Conservation (phyloP, 345 rosid genomes). For the Syzygium grande region DNA sequence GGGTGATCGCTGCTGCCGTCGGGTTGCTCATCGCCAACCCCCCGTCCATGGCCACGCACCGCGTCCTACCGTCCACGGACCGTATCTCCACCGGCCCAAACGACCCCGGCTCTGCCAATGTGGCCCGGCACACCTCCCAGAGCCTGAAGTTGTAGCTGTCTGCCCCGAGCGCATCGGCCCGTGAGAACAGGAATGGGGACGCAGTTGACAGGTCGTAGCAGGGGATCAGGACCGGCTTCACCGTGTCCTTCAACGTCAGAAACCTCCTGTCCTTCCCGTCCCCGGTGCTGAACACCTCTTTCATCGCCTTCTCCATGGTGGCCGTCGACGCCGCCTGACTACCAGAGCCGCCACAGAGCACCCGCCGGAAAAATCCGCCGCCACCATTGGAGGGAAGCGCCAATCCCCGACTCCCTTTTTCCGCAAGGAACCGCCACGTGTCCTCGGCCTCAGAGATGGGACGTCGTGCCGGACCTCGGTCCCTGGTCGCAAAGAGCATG, state of each 20-base stretch:
- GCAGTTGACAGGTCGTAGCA: constrained; percentile 12
- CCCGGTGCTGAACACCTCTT: constrained; percentile 2
- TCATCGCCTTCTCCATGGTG: constrained; percentile 5
- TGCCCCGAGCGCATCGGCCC: constrained; percentile 11
- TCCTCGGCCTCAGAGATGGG: constrained; percentile 78
- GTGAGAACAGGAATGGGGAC: constrained; percentile 16
- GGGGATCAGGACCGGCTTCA: constrained; percentile 13
- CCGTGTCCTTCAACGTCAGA: constrained; percentile 16
- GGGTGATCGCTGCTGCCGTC: constrained; percentile 16
- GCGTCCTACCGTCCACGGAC: constrained; percentile 12
- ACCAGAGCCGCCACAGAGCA: constrained; percentile 19
- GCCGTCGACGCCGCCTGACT: not conserved
- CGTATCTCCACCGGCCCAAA: constrained; percentile 3
- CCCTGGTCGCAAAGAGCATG: constrained; percentile 76
- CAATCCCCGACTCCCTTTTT: constrained; percentile 52
- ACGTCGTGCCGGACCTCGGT: constrained; percentile 22
- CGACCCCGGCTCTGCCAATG: constrained; percentile 9
- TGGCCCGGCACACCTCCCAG: constrained; percentile 19
- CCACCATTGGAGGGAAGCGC: constrained; percentile 6
- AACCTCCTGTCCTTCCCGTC: not conserved
- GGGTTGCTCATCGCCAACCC: constrained; percentile 19
- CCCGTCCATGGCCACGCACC: constrained; percentile 14
- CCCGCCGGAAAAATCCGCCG: constrained; percentile 32
- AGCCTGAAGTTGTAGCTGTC: constrained; percentile 13
- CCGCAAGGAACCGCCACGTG: constrained; percentile 73